These are phyloP conservation scores for Sistotremastrum suecicum DNA, from an alignment of 768 basidiomycete genomes.

Conservation along the genomic window DNA sequence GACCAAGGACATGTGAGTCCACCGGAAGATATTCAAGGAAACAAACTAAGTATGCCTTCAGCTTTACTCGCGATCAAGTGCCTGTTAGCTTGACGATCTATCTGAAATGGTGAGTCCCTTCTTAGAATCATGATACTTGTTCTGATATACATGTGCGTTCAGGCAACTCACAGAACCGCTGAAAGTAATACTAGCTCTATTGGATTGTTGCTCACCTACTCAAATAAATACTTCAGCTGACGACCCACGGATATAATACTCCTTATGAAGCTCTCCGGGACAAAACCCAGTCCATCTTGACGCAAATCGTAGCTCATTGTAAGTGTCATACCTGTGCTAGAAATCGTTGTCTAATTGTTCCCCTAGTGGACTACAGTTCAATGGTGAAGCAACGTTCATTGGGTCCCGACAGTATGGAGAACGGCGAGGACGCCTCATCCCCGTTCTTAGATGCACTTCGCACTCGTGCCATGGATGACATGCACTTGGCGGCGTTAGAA, in stretches of 20 bases:
- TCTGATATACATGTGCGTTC: neutral
- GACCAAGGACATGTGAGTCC: slow-evolving; percentile 66
- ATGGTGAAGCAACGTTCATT: slow-evolving; percentile 72
- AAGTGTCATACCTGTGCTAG: slow-evolving; percentile 19
- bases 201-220: neutral
- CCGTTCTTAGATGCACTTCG: slow-evolving; percentile 74
- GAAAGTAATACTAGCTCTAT: slow-evolving; percentile 17
- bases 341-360: neutral
- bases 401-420: slow-evolving; percentile 62
- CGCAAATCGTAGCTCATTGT: slow-evolving; percentile 74
- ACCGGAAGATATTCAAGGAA: neutral
- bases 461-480: slow-evolving; percentile 77
- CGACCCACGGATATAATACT: slow-evolving; percentile 73
- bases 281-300: slow-evolving; percentile 78
- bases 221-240: slow-evolving; percentile 27
- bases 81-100: slow-evolving; percentile 76
- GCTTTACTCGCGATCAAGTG: slow-evolving; percentile 78
- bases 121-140: too few relatives aligned
- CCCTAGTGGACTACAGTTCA: slow-evolving; percentile 35
- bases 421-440: slow-evolving; percentile 52
- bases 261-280: slow-evolving; percentile 68
- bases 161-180: slow-evolving; percentile 40
- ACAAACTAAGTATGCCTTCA: slow-evolving; percentile 11
- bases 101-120: slow-evolving; percentile 47
- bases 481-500: slow-evolving; percentile 67